A percentile compares a stretch with the other conserved stretches of the same genome.
phyloP scores from a whole-genome alignment of 805 yeast genomes.

The Zygotorulaspora danielsina region DNA sequence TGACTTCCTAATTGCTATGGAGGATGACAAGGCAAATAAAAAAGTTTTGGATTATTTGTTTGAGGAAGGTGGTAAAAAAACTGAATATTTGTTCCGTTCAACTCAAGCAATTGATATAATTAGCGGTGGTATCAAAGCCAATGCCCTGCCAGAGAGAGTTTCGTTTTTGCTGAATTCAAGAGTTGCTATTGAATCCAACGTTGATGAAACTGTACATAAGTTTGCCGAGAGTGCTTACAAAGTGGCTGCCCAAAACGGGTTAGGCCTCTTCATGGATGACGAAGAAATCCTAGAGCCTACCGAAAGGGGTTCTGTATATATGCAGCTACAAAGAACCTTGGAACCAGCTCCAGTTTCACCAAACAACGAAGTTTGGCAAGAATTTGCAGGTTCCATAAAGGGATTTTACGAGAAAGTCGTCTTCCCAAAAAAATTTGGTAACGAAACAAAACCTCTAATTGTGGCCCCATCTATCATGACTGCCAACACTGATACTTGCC shows the following conservation, averaged over 20 bases:
- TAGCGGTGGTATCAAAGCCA: conserved; percentile 60
- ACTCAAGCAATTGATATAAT: conserved; percentile 54
- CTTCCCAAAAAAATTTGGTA: conserved; percentile 20
- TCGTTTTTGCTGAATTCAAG: conserved; percentile 52
- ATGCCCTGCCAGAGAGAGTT: conserved; percentile 62
- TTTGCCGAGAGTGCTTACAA: conserved; percentile 34
- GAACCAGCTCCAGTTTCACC: conserved; percentile 58
- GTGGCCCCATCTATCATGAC: conserved; percentile 59
- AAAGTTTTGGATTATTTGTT: conserved; percentile 16
- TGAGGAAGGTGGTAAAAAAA: conserved; percentile 18
- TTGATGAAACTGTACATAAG: conserved; percentile 38
- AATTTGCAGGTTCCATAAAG: conserved; percentile 58
- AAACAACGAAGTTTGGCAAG: conserved; percentile 46
- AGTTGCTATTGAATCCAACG: conserved; percentile 46
- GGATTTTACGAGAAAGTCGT: conserved; percentile 54
- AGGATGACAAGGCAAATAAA: conserved; percentile 14
- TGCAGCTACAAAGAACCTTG: conserved; percentile 31
- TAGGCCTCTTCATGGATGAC: conserved; percentile 44
- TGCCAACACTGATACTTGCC: conserved; percentile 67
- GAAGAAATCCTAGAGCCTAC: conserved; percentile 18
- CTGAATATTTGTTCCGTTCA: conserved; percentile 43
- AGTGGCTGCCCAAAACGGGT: conserved; percentile 43
- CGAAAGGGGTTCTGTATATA: conserved; percentile 41
- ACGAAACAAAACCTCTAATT: conserved; percentile 19
- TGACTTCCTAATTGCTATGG: conserved; percentile 17